A percentile compares a stretch with the other conserved stretches of the same genome.
Conservation (phyloP, 169 alveolate genomes). For the Eimeria falciformis region DNA sequence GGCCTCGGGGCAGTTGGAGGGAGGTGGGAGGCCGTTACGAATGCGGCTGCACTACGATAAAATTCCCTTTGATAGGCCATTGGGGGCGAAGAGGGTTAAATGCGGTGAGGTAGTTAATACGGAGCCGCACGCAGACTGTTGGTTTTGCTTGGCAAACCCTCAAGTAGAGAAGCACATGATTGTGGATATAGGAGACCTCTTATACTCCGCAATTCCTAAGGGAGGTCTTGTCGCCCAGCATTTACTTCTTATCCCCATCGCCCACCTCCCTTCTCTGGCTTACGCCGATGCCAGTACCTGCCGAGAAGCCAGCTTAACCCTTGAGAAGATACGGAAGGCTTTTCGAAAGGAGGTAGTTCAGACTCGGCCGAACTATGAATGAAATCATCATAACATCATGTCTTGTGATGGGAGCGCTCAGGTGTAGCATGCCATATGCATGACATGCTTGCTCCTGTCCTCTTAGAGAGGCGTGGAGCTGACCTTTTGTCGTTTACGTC, state of each 20-base stretch:
- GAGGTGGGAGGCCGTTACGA: conserved; percentile 70
- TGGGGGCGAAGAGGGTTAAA: conserved; percentile 43
- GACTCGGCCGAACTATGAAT: no score
- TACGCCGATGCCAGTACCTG: conserved; percentile 46
- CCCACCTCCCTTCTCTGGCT: conserved; percentile 77
- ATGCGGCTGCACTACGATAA: conserved; percentile 71
- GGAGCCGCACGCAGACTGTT: conserved; percentile 80
- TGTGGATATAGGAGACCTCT: conserved; percentile 60
- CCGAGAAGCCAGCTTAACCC: conserved; percentile 13
- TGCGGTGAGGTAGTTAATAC: conserved; percentile 55
- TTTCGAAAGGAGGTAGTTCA: no score
- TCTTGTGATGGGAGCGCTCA: no score
- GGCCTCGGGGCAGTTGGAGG: conserved; percentile 79
- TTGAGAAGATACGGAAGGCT: background rate
- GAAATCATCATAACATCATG: no score
- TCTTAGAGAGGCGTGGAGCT: background rate
- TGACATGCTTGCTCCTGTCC: no score
- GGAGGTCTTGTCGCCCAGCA: conserved; percentile 79
- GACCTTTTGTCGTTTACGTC: background rate
- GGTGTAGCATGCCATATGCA: no score
- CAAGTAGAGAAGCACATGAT: conserved; percentile 79
- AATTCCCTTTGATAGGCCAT: conserved; percentile 69
- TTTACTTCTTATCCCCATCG: conserved; percentile 75
- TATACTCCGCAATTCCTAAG: conserved; percentile 76
- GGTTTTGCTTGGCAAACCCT: conserved; percentile 82